Evolutionary conservation across 1,284 basidiomycete genomes (phyloP), one percentile per base, ranked within the genome.

Genomic region (Kwoniella shivajii): DNA sequence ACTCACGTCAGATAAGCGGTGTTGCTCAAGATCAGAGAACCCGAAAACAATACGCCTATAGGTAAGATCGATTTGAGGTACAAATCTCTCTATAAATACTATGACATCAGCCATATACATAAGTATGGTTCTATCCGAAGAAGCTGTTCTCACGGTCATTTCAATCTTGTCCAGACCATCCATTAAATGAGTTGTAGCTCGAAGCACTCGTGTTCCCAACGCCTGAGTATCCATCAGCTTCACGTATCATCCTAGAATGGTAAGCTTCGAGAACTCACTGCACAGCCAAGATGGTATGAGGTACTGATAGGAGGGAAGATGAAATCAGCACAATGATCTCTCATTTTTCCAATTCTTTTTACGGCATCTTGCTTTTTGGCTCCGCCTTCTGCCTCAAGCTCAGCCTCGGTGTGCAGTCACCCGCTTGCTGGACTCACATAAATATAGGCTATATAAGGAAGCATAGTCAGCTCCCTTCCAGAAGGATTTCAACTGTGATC

Each of bases 11-110:
- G 85, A 76, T 98, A 98, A 2, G 95, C 92, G 41, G 90, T 93
- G 80, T 98, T 98, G 78, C 88, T 90, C 55, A 96, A 82, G 65
- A 97, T 93, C 57, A 98, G 85, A 60, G 89, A 92, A 24, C 87
- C 92, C 20, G 89, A 91, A 82, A 98, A 98, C 56, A 98, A 85
- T 31, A 93, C 70, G 18, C 92, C 93, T 61, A 97, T 94, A 38
- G 94, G 94, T 6, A 97, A 81, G 66, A 98, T 97, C 44, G 90
- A 92, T 62, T 86, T 86, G 47, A 90, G 54, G 75, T 91, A 94
- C 80, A 88, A 84, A 33, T 90, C 85, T 69, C 84, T 84, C 65
- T 80, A 61, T 3, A 5, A 51, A 42, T 7, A 26, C 53, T 33
- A 14, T 10, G 13, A 52, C 29, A 18, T 47, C 26, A 45, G 31